A percentile compares a stretch with the other conserved stretches of the same genome.
Conservation (phyloP, 2,329 filamentous ascomycete species). For the Colletotrichum truncatum region DNA sequence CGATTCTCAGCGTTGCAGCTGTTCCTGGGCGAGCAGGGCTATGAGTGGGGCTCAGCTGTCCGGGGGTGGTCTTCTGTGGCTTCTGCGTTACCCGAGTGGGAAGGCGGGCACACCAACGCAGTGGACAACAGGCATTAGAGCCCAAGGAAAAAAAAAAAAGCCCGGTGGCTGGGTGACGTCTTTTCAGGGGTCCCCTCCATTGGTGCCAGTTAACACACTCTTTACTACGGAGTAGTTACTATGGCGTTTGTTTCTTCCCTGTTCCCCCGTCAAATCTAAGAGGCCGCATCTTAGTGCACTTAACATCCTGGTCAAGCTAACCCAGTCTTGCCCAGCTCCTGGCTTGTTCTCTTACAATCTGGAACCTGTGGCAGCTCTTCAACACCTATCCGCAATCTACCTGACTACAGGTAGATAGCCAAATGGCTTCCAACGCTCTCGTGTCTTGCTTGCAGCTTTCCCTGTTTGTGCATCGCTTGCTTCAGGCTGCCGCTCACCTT, state of each 20-base stretch:
- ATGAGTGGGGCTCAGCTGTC: not conserved
- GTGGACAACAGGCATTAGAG: not conserved
- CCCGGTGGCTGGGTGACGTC: conserved; percentile 31
- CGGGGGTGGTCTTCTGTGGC: not conserved
- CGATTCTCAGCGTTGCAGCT: conserved; percentile 29
- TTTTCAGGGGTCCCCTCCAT: conserved; percentile 27
- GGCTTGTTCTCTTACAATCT: not conserved
- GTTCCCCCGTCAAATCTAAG: conserved; percentile 3
- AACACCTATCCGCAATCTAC: no score
- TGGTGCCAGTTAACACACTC: not conserved
- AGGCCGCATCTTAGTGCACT: not conserved
- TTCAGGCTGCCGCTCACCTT: conserved; percentile 5
- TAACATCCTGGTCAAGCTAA: not conserved
- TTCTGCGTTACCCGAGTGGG: not conserved
- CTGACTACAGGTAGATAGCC: not conserved
- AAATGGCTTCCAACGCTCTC: not conserved
- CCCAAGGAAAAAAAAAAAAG: conserved; percentile 27
- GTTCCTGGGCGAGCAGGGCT: conserved; percentile 26
- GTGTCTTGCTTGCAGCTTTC: not conserved
- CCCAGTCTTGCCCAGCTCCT: not conserved
- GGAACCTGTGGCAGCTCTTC: not conserved
- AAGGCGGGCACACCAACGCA: not conserved
- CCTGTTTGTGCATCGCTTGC: conserved; percentile 8
- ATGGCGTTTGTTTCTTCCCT: no score
- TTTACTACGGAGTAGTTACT: no score